Percentiles rank a stretch among this genome's conserved stretches.
Evolutionary conservation across 768 basidiomycete species (phyloP).

Genomic region (Rhodotorula kratochvilovae): DNA sequence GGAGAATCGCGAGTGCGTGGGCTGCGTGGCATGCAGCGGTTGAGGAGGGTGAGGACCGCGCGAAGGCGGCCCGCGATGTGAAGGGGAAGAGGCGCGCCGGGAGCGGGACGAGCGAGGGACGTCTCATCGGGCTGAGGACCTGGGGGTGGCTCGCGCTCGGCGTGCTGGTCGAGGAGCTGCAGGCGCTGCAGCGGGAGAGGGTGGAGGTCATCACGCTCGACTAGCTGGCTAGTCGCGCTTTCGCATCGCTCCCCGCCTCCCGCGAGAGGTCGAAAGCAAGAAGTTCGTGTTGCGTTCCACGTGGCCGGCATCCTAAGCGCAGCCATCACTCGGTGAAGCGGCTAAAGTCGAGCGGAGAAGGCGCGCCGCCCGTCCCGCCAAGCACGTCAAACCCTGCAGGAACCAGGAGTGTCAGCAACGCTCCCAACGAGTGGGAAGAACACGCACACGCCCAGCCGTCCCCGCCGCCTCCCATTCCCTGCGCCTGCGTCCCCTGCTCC

Average conservation of each 20-base stretch:
- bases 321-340: neutral
- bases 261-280: too few species aligned
- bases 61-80: neutral
- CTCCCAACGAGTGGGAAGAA: neutral
- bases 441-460: neutral
- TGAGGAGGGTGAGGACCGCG: slow-evolving; percentile 4
- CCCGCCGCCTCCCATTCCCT: neutral
- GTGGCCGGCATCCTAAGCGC: too few species aligned
- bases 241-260: too few species aligned
- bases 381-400: neutral
- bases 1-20: neutral
- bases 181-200: neutral
- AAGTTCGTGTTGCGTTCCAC: too few species aligned
- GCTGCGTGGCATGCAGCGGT: slow-evolving; percentile 3
- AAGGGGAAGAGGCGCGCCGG: neutral
- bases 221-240: neutral
- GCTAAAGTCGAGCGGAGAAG: neutral
- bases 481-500: neutral
- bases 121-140: neutral
- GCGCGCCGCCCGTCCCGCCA: neutral
- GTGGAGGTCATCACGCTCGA: slow-evolving; percentile 3
- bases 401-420: neutral
- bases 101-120: neutral
- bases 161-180: slow-evolving; percentile 1
- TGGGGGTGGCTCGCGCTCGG: slow-evolving; percentile 17